Conservation (phyloP, 2,329 filamentous ascomycete genomes). For the Trichoderma citrinoviride region DNA sequence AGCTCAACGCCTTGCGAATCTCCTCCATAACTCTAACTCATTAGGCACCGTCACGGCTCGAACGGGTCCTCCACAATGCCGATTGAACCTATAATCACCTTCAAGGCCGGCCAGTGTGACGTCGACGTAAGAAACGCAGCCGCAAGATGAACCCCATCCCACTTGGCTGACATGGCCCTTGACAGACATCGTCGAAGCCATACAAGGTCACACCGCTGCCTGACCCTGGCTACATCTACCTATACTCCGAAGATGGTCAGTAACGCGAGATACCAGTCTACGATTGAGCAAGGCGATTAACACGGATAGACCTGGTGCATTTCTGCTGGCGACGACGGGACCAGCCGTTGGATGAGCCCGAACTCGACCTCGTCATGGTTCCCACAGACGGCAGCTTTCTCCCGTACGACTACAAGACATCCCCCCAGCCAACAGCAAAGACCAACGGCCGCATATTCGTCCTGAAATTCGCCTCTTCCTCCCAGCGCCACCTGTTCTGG, state of each 20-base stretch:
- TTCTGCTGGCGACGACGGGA: constrained; percentile 93
- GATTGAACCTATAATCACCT: constrained; percentile 81
- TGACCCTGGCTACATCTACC: constrained; percentile 82
- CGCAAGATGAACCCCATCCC: constrained; percentile 12
- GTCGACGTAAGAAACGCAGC: constrained; percentile 61
- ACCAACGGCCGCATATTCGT: constrained; percentile 88
- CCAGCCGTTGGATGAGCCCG: constrained; percentile 66
- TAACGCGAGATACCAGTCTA: not conserved
- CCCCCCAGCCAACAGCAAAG: constrained; percentile 57
- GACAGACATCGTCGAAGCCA: constrained; percentile 51
- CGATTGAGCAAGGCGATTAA: not conserved
- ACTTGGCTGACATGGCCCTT: constrained; percentile 24
- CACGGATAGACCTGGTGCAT: constrained; percentile 71
- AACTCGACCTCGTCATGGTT: constrained; percentile 91
- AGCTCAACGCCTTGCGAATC: constrained; percentile 3
- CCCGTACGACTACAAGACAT: constrained; percentile 66
- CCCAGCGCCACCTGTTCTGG: constrained; percentile 92
- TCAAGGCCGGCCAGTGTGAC: constrained; percentile 91
- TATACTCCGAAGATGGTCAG: constrained; percentile 85
- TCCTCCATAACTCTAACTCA: not conserved
- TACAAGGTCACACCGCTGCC: constrained; percentile 70
- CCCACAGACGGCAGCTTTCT: constrained; percentile 84
- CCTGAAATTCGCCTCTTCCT: constrained; percentile 90
- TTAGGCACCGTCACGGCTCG: not conserved
- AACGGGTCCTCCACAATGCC: constrained; percentile 59